Conservation (phyloP, 306 rosid genomes). For the Ammopiptanthus mongolicus region DNA sequence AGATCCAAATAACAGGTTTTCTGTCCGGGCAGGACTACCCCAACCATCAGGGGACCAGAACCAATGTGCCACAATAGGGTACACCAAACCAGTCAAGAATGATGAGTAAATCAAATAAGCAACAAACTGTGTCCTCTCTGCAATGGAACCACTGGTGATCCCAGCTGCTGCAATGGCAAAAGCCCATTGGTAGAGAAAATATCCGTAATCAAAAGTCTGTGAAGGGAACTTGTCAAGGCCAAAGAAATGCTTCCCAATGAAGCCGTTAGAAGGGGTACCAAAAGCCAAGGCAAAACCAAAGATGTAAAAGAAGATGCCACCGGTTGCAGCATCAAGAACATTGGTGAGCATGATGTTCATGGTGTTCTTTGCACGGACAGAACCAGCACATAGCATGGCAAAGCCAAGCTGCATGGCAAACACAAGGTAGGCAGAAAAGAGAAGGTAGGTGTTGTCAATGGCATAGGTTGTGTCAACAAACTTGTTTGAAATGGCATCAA, state of each 20-base stretch:
- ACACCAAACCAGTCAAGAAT: conserved; percentile 48
- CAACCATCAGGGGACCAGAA: conserved; percentile 61
- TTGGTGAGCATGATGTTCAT: conserved; percentile 65
- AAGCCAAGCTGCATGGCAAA: conserved; percentile 62
- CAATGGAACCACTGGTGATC: conserved; percentile 56
- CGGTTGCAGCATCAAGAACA: conserved; percentile 49
- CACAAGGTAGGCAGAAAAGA: conserved; percentile 54
- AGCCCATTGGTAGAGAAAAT: conserved; percentile 50
- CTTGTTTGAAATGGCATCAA: conserved; percentile 34
- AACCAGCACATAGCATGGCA: conserved; percentile 62
- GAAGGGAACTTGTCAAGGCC: conserved; percentile 41
- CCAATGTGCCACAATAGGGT: conserved; percentile 61
- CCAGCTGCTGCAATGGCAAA: conserved; percentile 62
- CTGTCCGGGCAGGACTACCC: conserved; percentile 36
- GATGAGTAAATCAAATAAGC: conserved; percentile 52
- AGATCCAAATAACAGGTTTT: conserved; percentile 38
- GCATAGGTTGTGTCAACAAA: conserved; percentile 37
- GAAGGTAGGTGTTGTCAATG: conserved; percentile 44
- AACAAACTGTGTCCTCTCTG: conserved; percentile 49
- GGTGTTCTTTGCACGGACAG: conserved; percentile 54
- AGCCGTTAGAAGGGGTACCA: conserved; percentile 43
- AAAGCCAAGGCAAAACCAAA: conserved; percentile 54
- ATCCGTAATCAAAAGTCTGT: conserved; percentile 32
- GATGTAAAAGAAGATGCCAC: conserved; percentile 46
- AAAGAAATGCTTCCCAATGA: conserved; percentile 47